A percentile compares a stretch with the other conserved stretches of the same genome.
These are phyloP conservation scores for Hymenoscyphus repandus DNA, from an alignment of 2,329 filamentous ascomycete species.

Conservation along the genomic window DNA sequence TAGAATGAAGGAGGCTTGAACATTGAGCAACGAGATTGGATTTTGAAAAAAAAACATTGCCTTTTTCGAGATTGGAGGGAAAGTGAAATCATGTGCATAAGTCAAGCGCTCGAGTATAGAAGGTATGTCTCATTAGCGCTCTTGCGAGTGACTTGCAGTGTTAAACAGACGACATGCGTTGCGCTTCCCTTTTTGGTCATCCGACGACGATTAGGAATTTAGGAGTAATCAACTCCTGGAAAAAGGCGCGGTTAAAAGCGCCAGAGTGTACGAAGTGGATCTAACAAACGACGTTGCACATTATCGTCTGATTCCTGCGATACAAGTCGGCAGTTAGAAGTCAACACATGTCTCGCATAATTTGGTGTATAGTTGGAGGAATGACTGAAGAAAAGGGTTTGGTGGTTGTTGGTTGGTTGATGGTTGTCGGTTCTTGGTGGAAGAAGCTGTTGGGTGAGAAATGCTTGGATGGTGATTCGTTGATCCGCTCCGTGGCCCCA, in stretches of 20 bases:
- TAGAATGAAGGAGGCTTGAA: no score
- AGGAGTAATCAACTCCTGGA: background rate
- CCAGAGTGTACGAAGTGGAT: background rate
- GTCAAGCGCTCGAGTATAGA: no score
- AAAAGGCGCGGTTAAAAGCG: constrained; percentile 4
- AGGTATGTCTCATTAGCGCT: background rate
- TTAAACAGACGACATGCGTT: constrained; percentile 4
- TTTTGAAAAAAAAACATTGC: no score
- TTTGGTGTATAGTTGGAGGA: background rate
- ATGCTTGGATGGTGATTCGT: background rate
- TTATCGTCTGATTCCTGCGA: background rate
- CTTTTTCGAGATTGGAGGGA: no score
- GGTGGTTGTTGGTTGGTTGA: background rate
- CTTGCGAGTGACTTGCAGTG: background rate
- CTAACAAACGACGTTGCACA: constrained; percentile 1
- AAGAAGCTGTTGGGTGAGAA: background rate
- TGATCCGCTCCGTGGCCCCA: background rate
- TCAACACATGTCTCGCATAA: background rate
- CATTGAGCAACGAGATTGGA: no score
- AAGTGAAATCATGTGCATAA: no score
- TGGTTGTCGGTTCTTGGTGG: background rate
- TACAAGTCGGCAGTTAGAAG: background rate
- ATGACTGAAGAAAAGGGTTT: background rate
- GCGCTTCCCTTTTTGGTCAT: constrained; percentile 3
- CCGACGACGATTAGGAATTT: background rate